Conservation (phyloP, 2,329 filamentous ascomycete species). For the Fusarium incarnatum region DNA sequence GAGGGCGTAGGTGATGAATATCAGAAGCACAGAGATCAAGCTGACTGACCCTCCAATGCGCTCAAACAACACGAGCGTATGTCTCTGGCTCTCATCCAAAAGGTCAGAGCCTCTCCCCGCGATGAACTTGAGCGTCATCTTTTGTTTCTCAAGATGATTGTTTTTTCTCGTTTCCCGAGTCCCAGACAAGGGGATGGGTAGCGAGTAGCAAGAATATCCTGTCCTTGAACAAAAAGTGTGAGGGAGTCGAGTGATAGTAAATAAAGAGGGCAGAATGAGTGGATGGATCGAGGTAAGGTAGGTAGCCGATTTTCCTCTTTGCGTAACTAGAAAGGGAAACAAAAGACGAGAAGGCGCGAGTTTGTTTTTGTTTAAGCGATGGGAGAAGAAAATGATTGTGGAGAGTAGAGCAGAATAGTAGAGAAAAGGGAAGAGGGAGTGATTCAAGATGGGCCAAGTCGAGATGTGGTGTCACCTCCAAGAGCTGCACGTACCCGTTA, state of each 20-base stretch:
- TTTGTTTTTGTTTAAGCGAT: neutral
- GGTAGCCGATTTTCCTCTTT: constrained; percentile 1
- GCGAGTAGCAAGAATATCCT: constrained; percentile 7
- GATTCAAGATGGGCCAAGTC: constrained; percentile 26
- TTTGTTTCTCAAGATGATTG: neutral
- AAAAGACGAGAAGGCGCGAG: neutral
- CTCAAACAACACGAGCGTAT: constrained; percentile 61
- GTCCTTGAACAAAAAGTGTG: neutral
- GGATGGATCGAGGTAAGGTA: neutral
- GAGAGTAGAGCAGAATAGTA: neutral
- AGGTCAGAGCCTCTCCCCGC: constrained; percentile 39
- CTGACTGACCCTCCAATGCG: constrained; percentile 66
- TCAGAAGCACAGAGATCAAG: constrained; percentile 61
- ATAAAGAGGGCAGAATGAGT: neutral
- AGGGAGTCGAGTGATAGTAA: neutral
- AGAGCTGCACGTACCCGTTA: constrained; percentile 31
- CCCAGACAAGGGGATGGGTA: constrained; percentile 15
- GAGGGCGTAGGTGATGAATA: constrained; percentile 64
- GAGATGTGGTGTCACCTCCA: constrained; percentile 28
- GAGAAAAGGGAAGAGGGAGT: neutral
- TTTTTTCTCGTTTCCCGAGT: constrained; percentile 19
- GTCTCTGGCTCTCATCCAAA: constrained; percentile 53
- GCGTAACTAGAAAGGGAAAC: constrained; percentile 13
- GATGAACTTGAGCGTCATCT: constrained; percentile 32
- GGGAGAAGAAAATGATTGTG: constrained; percentile 1